Base-by-base conservation (phyloP, 2,329 filamentous ascomycete genomes). In the Colletotrichum sp. region DNA sequence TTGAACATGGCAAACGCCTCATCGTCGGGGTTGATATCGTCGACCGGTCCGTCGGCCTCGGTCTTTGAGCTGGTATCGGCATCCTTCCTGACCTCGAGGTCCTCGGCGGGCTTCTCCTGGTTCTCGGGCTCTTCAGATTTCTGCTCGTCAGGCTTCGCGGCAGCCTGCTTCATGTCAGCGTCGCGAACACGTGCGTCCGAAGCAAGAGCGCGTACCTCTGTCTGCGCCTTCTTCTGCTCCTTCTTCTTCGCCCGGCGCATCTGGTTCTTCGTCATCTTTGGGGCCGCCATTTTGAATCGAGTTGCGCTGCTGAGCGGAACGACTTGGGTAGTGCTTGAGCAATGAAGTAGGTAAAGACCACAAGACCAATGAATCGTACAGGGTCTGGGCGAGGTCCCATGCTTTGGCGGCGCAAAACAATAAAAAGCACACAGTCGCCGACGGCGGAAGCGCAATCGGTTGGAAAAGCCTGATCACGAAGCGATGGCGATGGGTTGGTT, bases 221-320 rank as follows among this genome's bases (percentile, higher is more conserved):
- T 87, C 68, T 90, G 86, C 79, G 91, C 85, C 81, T 93, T 93
- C 87, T 97, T 97, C 83, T 95, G 92, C 81, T 95, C 94, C 93
- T 98, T 98, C 91, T 97, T 98, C 89, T 96, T 96, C 65, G 95
- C 94, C 84, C 96, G 93, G 84, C 96, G 92, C 88, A 96, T 93
- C 86, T 98, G 95, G 86, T 98, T 98, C 89, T 98, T 98, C 84
- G 94, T 96, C 88, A 94, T 93, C 88, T 96, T 97, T 79, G 89
- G 85, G 78, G 88, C 84, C 81, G 91, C 91, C 92, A 93, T 93
- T 82, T 84, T 88, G 85, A 73, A 74, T 65, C 81, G 61, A 71
- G 66, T 28, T 71, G 74, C 71, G 66, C 66, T n/a, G 61, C 73
- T 8, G 67, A 38, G 71, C 66, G 73, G 70, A 76, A 70, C 73